These are phyloP conservation scores for Coprinopsis marcescibilis DNA, from an alignment of 768 basidiomycete species.

Conservation along the genomic window DNA sequence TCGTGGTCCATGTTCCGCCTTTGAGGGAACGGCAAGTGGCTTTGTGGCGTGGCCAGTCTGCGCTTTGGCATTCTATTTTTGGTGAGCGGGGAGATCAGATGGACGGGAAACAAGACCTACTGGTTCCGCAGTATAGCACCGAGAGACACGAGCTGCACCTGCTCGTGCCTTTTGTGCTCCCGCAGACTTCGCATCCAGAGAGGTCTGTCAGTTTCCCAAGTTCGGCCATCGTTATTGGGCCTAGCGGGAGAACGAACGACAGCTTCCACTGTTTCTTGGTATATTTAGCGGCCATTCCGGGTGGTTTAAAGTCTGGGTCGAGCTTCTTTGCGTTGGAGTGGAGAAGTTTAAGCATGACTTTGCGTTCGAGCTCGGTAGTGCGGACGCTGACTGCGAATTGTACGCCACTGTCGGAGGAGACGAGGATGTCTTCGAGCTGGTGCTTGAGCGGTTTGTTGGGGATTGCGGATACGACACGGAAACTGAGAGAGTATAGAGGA, in stretches of 20 bases:
- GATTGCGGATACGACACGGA: conserved; percentile 20
- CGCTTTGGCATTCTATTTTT: conserved; percentile 31
- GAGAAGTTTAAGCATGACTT: conserved; percentile 26
- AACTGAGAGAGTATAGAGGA: conserved; percentile 22
- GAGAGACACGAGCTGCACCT: conserved; percentile 31
- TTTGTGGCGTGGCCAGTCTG: conserved; percentile 37
- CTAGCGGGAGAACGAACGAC: conserved; percentile 33
- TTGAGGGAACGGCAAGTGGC: conserved; percentile 29
- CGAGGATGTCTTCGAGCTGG: conserved; percentile 11
- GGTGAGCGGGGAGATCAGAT: not conserved
- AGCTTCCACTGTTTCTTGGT: conserved; percentile 19
- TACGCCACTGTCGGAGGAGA: not conserved
- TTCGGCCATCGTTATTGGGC: conserved; percentile 29
- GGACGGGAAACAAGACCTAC: conserved; percentile 15
- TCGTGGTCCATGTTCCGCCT: conserved; percentile 31
- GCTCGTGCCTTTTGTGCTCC: conserved; percentile 22
- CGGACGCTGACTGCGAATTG: conserved; percentile 11
- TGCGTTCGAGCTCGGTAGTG: conserved; percentile 26
- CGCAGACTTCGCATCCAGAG: conserved; percentile 34
- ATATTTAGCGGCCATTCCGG: conserved; percentile 4
- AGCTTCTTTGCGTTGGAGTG: conserved; percentile 26
- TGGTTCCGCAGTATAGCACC: conserved; percentile 30
- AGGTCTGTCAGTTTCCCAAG: conserved; percentile 29
- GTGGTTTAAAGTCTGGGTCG: conserved; percentile 19
- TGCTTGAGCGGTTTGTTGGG: conserved; percentile 14